Conservation (phyloP, 805 yeast species). For the Jamesozyma piceae region DNA sequence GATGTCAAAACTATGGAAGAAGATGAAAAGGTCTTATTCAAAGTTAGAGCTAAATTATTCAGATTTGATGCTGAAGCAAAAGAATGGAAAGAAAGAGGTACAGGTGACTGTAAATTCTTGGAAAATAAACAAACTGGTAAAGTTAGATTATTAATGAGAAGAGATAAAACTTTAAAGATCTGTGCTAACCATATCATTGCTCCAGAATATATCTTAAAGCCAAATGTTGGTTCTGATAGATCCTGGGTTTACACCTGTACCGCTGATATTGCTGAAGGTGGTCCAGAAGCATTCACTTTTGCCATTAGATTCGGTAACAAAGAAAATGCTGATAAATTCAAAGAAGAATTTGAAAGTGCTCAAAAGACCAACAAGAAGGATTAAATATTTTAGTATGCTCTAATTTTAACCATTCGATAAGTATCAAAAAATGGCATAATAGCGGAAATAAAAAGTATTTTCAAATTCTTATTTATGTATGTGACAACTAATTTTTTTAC, state of each 20-base stretch:
- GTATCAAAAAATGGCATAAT: too few relatives aligned
- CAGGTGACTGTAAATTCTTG: slow-evolving; percentile 94
- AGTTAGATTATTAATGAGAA: slow-evolving; percentile 92
- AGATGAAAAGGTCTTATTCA: slow-evolving; percentile 71
- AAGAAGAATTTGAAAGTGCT: slow-evolving; percentile 83
- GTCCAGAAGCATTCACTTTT: slow-evolving; percentile 89
- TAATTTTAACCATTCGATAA: too few relatives aligned
- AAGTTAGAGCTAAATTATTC: slow-evolving; percentile 91
- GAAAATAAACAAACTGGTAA: slow-evolving; percentile 76
- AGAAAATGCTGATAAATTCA: slow-evolving; percentile 91
- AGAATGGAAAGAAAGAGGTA: slow-evolving; percentile 99
- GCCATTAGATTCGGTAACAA: slow-evolving; percentile 91
- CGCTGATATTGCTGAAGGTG: slow-evolving; percentile 92
- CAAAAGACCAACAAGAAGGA: slow-evolving; percentile 52
- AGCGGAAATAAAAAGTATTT: too few relatives aligned
- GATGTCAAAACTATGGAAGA: slow-evolving; percentile 95
- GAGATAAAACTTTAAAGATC: slow-evolving; percentile 95
- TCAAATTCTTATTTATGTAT: too few relatives aligned
- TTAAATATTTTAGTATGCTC: too few relatives aligned
- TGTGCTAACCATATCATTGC: slow-evolving; percentile 93
- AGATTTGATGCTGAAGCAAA: slow-evolving; percentile 73
- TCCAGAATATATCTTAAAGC: slow-evolving; percentile 72
- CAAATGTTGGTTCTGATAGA: slow-evolving; percentile 94
- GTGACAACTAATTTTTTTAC: background rate
- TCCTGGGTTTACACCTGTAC: slow-evolving; percentile 96